These are phyloP conservation scores for Brettanomyces nanus DNA, from an alignment of 805 yeast genomes.

Conservation along the genomic window DNA sequence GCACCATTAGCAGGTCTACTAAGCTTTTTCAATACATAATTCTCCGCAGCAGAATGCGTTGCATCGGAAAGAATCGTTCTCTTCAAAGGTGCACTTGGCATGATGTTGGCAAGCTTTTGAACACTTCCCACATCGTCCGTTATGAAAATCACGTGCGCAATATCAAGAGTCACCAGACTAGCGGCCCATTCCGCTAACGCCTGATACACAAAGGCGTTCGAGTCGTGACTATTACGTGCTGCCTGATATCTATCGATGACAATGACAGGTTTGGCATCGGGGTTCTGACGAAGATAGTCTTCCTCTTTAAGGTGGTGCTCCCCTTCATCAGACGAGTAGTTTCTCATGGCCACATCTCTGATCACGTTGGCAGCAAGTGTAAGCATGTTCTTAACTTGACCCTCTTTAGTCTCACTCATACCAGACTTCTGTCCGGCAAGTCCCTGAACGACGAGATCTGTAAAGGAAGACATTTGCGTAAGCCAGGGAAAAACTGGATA, in stretches of 20 bases:
- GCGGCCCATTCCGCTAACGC: conserved; percentile 88
- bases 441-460: conserved; percentile 84
- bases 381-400: conserved; percentile 75
- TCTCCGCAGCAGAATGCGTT: conserved; percentile 55
- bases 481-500: conserved; percentile 94
- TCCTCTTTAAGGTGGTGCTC: conserved; percentile 48
- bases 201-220: conserved; percentile 59
- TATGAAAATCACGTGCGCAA: conserved; percentile 84
- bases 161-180: conserved; percentile 59
- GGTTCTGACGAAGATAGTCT: conserved; percentile 76
- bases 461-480: conserved; percentile 64
- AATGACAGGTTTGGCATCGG: conserved; percentile 77
- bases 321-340: conserved; percentile 27
- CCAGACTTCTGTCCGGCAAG: conserved; percentile 93
- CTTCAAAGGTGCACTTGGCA: conserved; percentile 86
- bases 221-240: conserved; percentile 44
- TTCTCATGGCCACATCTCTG: conserved; percentile 48
- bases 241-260: conserved; percentile 67
- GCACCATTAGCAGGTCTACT: conserved; percentile 2
- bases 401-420: conserved; percentile 70
- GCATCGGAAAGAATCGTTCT: conserved; percentile 76
- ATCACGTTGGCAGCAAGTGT: conserved; percentile 65
- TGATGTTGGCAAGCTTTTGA: conserved; percentile 55
- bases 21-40: conserved; percentile 57
- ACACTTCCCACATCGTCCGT: conserved; percentile 80